Conservation (phyloP, 805 yeast genomes). For the Metschnikowia bowlesiae region DNA sequence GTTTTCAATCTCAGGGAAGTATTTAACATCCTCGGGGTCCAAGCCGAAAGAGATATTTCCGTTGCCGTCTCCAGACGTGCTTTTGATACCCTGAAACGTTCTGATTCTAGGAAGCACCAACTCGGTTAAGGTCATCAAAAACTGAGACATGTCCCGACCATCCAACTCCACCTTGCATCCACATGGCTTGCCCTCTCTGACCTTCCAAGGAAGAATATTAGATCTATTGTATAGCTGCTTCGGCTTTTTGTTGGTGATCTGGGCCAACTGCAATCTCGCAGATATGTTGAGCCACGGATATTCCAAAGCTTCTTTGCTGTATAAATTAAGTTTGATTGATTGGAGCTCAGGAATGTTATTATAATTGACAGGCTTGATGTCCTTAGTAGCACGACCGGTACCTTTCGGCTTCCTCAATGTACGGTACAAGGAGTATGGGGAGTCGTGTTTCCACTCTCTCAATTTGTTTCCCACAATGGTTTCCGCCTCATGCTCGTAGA, state of each 20-base stretch:
- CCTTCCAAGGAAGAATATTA: conserved; percentile 80
- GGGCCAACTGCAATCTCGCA: conserved; percentile 78
- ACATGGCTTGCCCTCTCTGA: conserved; percentile 83
- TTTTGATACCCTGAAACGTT: conserved; percentile 75
- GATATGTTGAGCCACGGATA: conserved; percentile 70
- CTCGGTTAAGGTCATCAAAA: conserved; percentile 81
- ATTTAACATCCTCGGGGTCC: conserved; percentile 66
- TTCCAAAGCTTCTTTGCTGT: conserved; percentile 65
- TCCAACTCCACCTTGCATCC: conserved; percentile 79
- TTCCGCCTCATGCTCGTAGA: conserved; percentile 62
- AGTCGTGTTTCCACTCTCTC: conserved; percentile 80
- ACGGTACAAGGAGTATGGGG: conserved; percentile 88
- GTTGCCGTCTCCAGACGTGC: conserved; percentile 72
- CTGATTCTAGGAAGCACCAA: conserved; percentile 89
- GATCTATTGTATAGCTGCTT: conserved; percentile 65
- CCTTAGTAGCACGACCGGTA: conserved; percentile 66
- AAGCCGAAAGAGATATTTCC: conserved; percentile 89
- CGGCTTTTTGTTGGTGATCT: conserved; percentile 90
- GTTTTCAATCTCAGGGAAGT: conserved; percentile 90
- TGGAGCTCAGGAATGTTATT: conserved; percentile 68
- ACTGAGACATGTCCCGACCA: conserved; percentile 83
- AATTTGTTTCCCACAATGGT: conserved; percentile 60
- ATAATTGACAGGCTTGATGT: conserved; percentile 62
- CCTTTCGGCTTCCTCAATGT: conserved; percentile 74
- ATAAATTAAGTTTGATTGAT: conserved; percentile 70